Conservation (phyloP, 306 rosid genomes). For the Cyamopsis tetragonoloba region DNA sequence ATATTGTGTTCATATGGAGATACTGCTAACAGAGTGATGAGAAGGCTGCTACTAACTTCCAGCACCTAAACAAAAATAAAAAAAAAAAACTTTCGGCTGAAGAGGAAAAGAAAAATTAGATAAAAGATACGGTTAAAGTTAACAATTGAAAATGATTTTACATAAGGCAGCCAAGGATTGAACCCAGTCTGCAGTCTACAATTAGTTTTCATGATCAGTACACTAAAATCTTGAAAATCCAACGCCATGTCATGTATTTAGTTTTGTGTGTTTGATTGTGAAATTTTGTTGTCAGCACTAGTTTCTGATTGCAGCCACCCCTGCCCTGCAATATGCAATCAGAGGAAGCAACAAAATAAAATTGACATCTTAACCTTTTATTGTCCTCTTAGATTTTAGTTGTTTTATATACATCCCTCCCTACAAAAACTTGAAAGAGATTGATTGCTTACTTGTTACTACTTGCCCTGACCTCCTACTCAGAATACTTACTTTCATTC, state of each 20-base stretch:
- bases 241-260: background rate
- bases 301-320: background rate
- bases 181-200: too few relatives aligned
- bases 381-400: slow-evolving; percentile 1
- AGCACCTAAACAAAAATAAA: too few relatives aligned
- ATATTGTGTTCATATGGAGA: too few relatives aligned
- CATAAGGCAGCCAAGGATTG: too few relatives aligned
- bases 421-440: slow-evolving; percentile 4
- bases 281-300: background rate
- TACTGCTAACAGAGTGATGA: background rate
- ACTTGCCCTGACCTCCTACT: background rate
- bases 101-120: background rate
- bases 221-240: background rate
- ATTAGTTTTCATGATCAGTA: too few relatives aligned
- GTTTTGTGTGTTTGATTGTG: background rate
- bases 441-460: background rate
- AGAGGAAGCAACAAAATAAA: background rate
- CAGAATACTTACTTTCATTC: slow-evolving; percentile 10
- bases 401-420: background rate
- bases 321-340: background rate
- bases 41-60: background rate
- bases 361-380: background rate
- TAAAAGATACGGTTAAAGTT: background rate
- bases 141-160: background rate
- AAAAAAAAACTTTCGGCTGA: background rate